Percentiles rank a stretch among this genome's conserved stretches.
Evolutionary conservation across 2,329 filamentous ascomycete genomes (phyloP).

Genomic region (Pseudocercospora eumusae): DNA sequence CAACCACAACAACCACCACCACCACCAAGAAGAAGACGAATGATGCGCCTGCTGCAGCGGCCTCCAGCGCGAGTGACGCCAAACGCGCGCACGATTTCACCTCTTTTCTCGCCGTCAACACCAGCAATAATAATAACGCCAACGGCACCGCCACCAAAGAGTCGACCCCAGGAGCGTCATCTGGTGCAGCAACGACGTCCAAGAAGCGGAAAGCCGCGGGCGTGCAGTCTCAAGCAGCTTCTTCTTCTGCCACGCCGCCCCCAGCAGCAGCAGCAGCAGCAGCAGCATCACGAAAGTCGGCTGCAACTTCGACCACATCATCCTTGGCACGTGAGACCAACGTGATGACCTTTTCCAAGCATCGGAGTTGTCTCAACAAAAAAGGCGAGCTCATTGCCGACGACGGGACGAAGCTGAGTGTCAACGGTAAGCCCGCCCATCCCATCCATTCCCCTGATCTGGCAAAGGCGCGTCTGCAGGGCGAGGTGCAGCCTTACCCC

Average conservation of each 20-base stretch:
- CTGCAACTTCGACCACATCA: slow-evolving; percentile 42
- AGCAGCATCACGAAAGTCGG: slow-evolving; percentile 33
- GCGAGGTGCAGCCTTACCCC: slow-evolving; percentile 33
- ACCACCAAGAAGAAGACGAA: slow-evolving; percentile 42
- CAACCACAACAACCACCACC: slow-evolving; percentile 35
- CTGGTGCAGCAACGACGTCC: slow-evolving; percentile 58
- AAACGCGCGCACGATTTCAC: slow-evolving; percentile 18
- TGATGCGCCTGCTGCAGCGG: slow-evolving; percentile 27
- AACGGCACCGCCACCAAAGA: slow-evolving; percentile 23
- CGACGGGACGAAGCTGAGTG: slow-evolving; percentile 78
- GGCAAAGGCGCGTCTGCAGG: slow-evolving; percentile 20
- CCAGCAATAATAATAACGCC: too few species aligned
- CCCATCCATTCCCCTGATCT: slow-evolving; percentile 19
- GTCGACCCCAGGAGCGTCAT: slow-evolving; percentile 52
- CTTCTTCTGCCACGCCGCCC: slow-evolving; percentile 30
- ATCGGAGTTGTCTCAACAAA: slow-evolving; percentile 64
- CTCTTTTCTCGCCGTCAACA: slow-evolving; percentile 20
- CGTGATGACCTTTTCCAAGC: slow-evolving; percentile 82
- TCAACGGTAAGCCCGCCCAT: slow-evolving; percentile 80
- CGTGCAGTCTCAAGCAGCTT: slow-evolving; percentile 30
- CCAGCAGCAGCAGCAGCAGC: slow-evolving; percentile 30
- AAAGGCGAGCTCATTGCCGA: slow-evolving; percentile 82
- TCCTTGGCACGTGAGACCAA: slow-evolving; percentile 66
- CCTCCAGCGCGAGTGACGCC: slow-evolving; percentile 18
- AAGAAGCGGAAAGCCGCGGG: slow-evolving; percentile 84